Evolutionary conservation across 345 rosid genomes (phyloP).

Genomic region (Alliaria petiolata): DNA sequence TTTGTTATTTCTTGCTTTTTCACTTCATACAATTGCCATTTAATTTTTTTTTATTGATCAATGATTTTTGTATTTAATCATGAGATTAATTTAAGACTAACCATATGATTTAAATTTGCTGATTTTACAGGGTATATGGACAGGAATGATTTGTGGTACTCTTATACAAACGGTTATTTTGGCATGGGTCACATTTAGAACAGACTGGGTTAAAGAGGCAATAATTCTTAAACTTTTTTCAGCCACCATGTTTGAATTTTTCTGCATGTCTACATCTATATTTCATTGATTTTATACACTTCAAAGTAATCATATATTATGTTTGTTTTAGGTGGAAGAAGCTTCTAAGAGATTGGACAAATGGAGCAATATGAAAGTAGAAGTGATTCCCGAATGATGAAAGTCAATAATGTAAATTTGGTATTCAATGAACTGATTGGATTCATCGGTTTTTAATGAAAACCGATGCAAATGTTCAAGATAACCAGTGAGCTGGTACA

Average conservation of each 20-base stretch:
- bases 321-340: constrained; percentile 31
- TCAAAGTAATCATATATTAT: not conserved
- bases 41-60: too few species aligned
- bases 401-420: not conserved
- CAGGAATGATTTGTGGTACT: constrained; percentile 69
- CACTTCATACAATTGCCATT: too few species aligned
- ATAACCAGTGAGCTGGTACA: not conserved
- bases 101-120: not conserved
- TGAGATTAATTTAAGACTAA: not conserved
- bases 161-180: constrained; percentile 55
- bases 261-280: not conserved
- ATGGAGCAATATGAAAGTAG: constrained; percentile 27
- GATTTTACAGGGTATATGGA: constrained; percentile 59
- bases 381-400: constrained; percentile 13
- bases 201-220: constrained; percentile 67
- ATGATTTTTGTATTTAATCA: not conserved
- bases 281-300: not conserved
- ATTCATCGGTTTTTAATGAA: not conserved
- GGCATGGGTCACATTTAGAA: constrained; percentile 54
- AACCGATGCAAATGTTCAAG: not conserved
- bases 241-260: not conserved
- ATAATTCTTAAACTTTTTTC: not conserved
- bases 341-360: constrained; percentile 27
- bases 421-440: not conserved
- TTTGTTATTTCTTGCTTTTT: too few species aligned